Conservation (phyloP, 352 stramenopile genomes). For the Phytopythium delawarense region DNA sequence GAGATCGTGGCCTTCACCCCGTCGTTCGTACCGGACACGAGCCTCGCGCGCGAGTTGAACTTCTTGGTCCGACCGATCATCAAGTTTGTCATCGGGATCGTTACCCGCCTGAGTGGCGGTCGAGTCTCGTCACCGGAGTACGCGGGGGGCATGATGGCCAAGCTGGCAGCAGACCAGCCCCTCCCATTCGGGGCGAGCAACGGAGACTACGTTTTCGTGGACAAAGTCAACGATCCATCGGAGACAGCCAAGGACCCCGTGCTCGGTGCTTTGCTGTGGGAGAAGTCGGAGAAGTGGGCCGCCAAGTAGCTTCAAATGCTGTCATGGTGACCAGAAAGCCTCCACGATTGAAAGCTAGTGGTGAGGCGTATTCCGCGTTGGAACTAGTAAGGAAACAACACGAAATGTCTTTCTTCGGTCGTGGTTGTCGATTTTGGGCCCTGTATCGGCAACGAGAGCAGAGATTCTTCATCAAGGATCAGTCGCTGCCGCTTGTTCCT, state of each 20-base stretch:
- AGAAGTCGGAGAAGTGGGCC: slow-evolving; percentile 18
- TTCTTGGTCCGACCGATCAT: slow-evolving; percentile 23
- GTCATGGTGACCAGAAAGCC: no score
- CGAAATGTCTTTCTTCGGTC: no score
- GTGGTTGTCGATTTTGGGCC: no score
- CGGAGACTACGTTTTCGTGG: slow-evolving; percentile 29
- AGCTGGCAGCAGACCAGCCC: slow-evolving; percentile 24
- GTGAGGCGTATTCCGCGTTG: no score
- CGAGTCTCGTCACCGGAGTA: slow-evolving; percentile 25
- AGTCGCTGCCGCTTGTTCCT: no score
- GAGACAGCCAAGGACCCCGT: slow-evolving; percentile 24
- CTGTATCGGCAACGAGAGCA: no score
- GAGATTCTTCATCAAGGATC: no score
- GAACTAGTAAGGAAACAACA: no score
- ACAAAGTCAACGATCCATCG: slow-evolving; percentile 30
- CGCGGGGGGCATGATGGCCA: slow-evolving; percentile 27
- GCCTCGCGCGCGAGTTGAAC: slow-evolving; percentile 26
- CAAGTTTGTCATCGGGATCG: slow-evolving; percentile 21
- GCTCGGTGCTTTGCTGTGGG: slow-evolving; percentile 25
- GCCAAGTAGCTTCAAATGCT: no score
- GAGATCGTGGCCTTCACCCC: slow-evolving; percentile 27
- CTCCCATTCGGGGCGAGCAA: slow-evolving; percentile 22
- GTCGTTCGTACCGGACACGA: slow-evolving; percentile 31
- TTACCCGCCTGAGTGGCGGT: slow-evolving; percentile 15
- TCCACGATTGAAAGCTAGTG: no score